Percentiles rank a stretch among this genome's conserved stretches.
Evolutionary conservation across 768 basidiomycete genomes (phyloP).

Genomic region (Kwoniella pini): DNA sequence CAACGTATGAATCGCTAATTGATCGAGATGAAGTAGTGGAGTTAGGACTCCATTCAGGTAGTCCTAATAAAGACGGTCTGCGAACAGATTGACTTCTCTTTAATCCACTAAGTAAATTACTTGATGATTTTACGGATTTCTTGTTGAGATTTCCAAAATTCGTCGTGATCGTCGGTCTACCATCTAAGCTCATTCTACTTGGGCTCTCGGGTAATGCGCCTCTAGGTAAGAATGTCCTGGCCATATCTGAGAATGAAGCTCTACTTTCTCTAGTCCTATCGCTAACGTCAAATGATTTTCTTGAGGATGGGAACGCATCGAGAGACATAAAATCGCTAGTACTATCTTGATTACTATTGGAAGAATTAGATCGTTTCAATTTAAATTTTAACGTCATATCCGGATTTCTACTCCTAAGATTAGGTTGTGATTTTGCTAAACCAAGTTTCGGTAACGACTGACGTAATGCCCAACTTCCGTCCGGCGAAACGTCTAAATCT

Average conservation of each 20-base stretch:
- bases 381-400: conserved; percentile 14
- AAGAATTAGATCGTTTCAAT: conserved; percentile 8
- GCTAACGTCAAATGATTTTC: background rate
- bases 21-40: background rate
- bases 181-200: conserved; percentile 8
- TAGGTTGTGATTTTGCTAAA: conserved; percentile 3
- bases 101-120: background rate
- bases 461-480: conserved; percentile 14
- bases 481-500: conserved; percentile 9
- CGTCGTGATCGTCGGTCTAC: background rate
- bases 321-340: conserved; percentile 8
- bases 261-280: conserved; percentile 4
- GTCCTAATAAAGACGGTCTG: conserved; percentile 6
- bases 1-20: background rate
- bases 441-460: background rate
- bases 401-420: background rate
- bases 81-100: conserved; percentile 1
- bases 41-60: conserved; percentile 7
- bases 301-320: conserved; percentile 2
- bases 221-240: conserved; percentile 11
- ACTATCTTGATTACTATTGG: background rate
- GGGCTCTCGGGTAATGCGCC: background rate
- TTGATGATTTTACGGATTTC: background rate
- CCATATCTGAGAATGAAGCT: conserved; percentile 12
- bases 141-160: background rate